Base-by-base conservation (phyloP, 257 asterid genomes). In the Solanum paucissectum region DNA sequence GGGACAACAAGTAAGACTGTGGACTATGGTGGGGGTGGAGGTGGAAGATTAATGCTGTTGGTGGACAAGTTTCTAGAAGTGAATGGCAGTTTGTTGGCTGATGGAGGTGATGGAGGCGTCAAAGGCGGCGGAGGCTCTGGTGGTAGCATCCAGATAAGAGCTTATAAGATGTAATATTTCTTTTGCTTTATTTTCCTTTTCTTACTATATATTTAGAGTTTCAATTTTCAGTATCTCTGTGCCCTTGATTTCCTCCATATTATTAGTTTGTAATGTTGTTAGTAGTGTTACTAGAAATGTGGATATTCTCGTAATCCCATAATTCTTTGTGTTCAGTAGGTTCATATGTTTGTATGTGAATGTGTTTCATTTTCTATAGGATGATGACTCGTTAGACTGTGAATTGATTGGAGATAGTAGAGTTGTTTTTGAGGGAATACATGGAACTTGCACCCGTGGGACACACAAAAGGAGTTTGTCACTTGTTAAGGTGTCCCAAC, bases 61-160 rank as follows among this genome's bases (percentile, higher is more conserved):
- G 93, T 95, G 62, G 72, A 82, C 1, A 89, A 14, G 87, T 87
- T 94, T 87, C 89, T 97, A 90, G 99, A 97, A 89, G 94, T 97
- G 93, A 95, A 96, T 90, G 99, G 98, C 86, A 92, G 90, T 90
- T 88, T 97, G 87, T 90, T 96, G 93, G 98, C 95, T 74, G 96
- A 95, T 89, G 99, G 99, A 86, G 99, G 95, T 71, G 95, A 97
- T 86, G 99, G 98, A 33, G 96, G 97, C 82, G 87, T 90, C 32
- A 94, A 89, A 90, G 99, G 99, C 8, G 99, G 99, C 83, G 99
- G 99, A 16, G 99, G 99, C 33, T 97, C 99, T 64, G 99, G 99
- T 74, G 99, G 99, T 85, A 97, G 99, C 95, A 91, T 97, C 89
- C 93, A 83, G 91, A 91, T 97, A 92, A 92, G 91, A 90, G 95